Conservation (phyloP, 768 basidiomycete genomes). For the Arthromyces matolae region DNA sequence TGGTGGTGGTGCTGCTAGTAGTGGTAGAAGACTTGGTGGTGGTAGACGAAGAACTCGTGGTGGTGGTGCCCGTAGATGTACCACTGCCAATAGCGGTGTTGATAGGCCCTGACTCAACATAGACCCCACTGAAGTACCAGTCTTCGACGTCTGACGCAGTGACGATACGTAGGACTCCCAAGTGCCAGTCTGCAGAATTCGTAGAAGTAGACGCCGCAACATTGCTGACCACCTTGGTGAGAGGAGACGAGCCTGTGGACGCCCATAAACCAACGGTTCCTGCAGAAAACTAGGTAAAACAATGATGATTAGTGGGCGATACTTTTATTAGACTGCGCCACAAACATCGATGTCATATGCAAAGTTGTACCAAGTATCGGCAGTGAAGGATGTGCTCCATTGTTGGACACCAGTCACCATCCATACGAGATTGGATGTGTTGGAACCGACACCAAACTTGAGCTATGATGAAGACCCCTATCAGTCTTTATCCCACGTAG, state of each 20-base stretch:
- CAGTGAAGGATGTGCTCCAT: slow-evolving; percentile 48
- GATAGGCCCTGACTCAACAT: slow-evolving; percentile 54
- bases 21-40: slow-evolving; percentile 25
- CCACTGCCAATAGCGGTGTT: slow-evolving; percentile 43
- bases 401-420: slow-evolving; percentile 41
- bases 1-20: slow-evolving; percentile 31
- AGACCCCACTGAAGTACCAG: slow-evolving; percentile 60
- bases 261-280: slow-evolving; percentile 57
- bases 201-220: slow-evolving; percentile 48
- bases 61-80: slow-evolving; percentile 17
- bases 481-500: neutral
- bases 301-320: neutral
- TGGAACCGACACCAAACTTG: slow-evolving; percentile 54
- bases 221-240: slow-evolving; percentile 47
- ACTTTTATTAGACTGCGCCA: slow-evolving; percentile 4
- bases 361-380: slow-evolving; percentile 62
- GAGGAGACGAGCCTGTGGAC: slow-evolving; percentile 43
- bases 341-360: slow-evolving; percentile 61
- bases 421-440: slow-evolving; percentile 49
- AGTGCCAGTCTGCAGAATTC: slow-evolving; percentile 59
- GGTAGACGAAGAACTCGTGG: slow-evolving; percentile 11
- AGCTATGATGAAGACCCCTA: slow-evolving; percentile 28
- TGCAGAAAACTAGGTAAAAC: slow-evolving; percentile 41
- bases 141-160: slow-evolving; percentile 46
- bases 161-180: slow-evolving; percentile 56